These are phyloP conservation scores for Cudoniella acicularis DNA, from an alignment of 495 filamentous ascomycete genomes.

Conservation along the genomic window DNA sequence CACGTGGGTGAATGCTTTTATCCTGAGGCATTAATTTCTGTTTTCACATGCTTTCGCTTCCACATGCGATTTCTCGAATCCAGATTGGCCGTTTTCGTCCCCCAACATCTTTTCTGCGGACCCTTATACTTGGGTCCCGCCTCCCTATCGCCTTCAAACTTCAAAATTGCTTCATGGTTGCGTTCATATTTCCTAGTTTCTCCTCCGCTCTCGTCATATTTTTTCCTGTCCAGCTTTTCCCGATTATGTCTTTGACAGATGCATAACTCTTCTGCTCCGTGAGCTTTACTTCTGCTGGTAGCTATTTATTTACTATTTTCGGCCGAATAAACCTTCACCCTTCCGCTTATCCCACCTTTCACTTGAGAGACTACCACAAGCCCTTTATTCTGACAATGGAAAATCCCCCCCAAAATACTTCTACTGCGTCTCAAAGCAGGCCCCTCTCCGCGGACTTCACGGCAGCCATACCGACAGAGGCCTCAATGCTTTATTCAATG, in stretches of 20 bases:
- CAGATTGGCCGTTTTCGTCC: neutral
- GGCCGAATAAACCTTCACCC: too few species aligned
- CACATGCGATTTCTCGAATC: neutral
- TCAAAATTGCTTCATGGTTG: neutral
- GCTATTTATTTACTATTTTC: too few species aligned
- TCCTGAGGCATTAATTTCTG: too few species aligned
- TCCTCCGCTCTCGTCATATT: neutral
- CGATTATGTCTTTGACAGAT: neutral
- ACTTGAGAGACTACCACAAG: too few species aligned
- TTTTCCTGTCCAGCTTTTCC: neutral
- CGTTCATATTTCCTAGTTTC: neutral
- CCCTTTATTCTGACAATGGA: too few species aligned
- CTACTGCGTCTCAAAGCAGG: slow-evolving; percentile 1
- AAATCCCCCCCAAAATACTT: too few species aligned
- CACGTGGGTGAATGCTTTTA: too few species aligned
- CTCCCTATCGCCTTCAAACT: neutral
- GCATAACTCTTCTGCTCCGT: neutral
- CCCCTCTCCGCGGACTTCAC: slow-evolving; percentile 10
- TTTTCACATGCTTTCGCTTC: neutral
- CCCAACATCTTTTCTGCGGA: neutral
- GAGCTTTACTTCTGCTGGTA: neutral
- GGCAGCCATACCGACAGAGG: neutral
- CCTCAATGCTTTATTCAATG: slow-evolving; percentile 25
- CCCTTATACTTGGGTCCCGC: neutral
- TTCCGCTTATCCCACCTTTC: too few species aligned